Evolutionary conservation across 495 filamentous ascomycete genomes (phyloP), one percentile per base, ranked within the genome.

Genomic region (Annulohypoxylon maeteangense): DNA sequence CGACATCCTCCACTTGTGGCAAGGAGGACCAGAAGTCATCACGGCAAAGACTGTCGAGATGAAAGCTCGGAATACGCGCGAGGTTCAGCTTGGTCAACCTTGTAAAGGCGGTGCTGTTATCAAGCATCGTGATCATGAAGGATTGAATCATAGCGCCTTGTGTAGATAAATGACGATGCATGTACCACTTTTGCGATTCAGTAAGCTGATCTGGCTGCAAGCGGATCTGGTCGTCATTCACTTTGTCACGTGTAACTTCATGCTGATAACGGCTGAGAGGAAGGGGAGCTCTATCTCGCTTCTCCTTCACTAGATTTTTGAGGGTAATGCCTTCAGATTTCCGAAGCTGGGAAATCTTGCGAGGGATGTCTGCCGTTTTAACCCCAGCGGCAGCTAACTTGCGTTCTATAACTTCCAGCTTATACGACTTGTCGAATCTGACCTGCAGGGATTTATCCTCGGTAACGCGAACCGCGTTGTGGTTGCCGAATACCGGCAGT

Each of bases 101-200:
- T 7, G 48, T 14, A 55, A 87, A 88, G 29, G 25, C 36, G 1
- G 27, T 18, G 6, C 77, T 68, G 31, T 87, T 87, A 57, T 87
- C 85, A 4, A 85, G 78, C 18, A 88, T 70, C 3, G 87, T 79
- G 22, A 88, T 77, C 61, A 83, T 78, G 68, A 87, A 89, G 2
- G 86, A 86, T 11, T 83, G 81, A 22, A 90, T 75, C 44, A 90
- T 87, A 4, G 87, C 87, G 22, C 80, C 70, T 64, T 90, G 87
- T 5, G 87, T 87, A 82, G 87, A 86, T 27, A 85, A 80, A 16
- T 83, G 85, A 70, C 89, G 85, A 23, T 86, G 74, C 8, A 90
- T 71, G 85, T 87, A 87, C 70, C 88, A 85, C 38, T 78, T 82
- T 74, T 90, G 87, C 5, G 82, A 74, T n/a, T 78, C 77, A 2